These are phyloP conservation scores for Chalaropsis thielavioides DNA, from an alignment of 2,329 filamentous ascomycete genomes.

Conservation along the genomic window DNA sequence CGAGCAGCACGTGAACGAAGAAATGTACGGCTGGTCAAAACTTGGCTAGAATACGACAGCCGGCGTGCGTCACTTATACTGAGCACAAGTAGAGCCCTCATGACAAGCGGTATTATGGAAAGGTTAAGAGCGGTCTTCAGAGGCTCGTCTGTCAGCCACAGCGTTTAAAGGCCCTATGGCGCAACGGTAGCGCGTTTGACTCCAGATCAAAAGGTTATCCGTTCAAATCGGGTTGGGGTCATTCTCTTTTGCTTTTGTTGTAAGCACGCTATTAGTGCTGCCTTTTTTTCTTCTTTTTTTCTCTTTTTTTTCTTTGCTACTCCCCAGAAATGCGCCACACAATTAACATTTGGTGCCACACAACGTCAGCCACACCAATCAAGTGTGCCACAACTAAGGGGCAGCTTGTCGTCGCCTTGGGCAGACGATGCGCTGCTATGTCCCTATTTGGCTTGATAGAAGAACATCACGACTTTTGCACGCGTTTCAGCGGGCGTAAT, in stretches of 20 bases:
- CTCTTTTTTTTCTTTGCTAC: neutral
- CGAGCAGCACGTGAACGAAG: no score
- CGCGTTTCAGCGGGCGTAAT: neutral
- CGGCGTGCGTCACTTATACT: no score
- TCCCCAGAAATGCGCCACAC: neutral
- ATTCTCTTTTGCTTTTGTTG: neutral
- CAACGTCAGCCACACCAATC: no score
- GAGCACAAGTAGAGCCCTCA: no score
- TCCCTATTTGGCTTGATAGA: neutral
- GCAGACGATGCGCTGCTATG: neutral
- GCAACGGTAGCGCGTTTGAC: conserved; percentile 18
- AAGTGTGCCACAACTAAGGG: conserved; percentile 4
- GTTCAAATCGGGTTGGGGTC: conserved; percentile 17
- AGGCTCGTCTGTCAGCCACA: neutral
- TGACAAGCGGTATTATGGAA: no score
- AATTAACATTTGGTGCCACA: no score
- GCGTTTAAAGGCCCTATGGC: conserved; percentile 10
- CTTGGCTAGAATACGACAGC: no score
- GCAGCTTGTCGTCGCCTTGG: neutral
- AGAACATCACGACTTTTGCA: neutral
- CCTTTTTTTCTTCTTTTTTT: no score
- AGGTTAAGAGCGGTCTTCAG: neutral
- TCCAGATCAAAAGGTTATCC: conserved; percentile 17
- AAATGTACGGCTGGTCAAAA: no score
- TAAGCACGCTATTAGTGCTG: no score